Conservation (phyloP, 2,329 filamentous ascomycete species). For the Trichoderma sp. region DNA sequence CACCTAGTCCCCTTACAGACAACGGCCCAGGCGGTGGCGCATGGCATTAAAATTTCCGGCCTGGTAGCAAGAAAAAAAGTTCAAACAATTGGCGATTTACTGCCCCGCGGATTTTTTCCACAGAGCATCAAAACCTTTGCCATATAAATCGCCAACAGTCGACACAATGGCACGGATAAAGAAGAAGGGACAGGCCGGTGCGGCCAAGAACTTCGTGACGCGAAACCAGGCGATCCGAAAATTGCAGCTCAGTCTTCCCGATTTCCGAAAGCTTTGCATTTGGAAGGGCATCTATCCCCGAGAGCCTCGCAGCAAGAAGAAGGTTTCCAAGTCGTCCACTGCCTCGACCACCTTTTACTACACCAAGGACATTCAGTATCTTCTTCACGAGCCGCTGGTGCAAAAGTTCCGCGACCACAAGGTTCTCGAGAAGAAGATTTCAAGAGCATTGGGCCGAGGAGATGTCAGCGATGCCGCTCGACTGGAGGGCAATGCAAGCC, state of each 20-base stretch:
- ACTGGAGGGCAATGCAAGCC: constrained; percentile 79
- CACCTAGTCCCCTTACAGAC: constrained; percentile 23
- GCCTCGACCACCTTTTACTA: constrained; percentile 90
- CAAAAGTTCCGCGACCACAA: constrained; percentile 97
- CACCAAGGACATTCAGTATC: constrained; percentile 95
- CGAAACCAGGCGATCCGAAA: constrained; percentile 96
- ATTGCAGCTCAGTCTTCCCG: constrained; percentile 92
- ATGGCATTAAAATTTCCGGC: constrained; percentile 37
- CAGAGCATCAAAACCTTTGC: constrained; percentile 23
- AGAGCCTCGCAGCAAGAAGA: constrained; percentile 95
- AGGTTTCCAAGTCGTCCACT: constrained; percentile 87
- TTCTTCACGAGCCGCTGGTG: constrained; percentile 92
- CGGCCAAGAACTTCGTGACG: constrained; percentile 98
- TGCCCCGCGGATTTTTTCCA: constrained; percentile 35
- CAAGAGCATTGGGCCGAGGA: constrained; percentile 83
- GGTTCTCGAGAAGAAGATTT: constrained; percentile 95
- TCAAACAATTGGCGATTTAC: constrained; percentile 25
- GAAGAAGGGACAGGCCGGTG: constrained; percentile 89
- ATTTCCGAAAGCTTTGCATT: constrained; percentile 97
- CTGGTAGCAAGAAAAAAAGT: constrained; percentile 37
- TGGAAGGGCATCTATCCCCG: constrained; percentile 99
- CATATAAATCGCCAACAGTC: constrained; percentile 17
- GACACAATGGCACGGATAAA: constrained; percentile 70
- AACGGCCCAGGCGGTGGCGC: constrained; percentile 29
- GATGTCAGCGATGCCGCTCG: constrained; percentile 86